phyloP scores from a whole-genome alignment of 2,329 filamentous ascomycete genomes.

The Arthrobotrys conoides region DNA sequence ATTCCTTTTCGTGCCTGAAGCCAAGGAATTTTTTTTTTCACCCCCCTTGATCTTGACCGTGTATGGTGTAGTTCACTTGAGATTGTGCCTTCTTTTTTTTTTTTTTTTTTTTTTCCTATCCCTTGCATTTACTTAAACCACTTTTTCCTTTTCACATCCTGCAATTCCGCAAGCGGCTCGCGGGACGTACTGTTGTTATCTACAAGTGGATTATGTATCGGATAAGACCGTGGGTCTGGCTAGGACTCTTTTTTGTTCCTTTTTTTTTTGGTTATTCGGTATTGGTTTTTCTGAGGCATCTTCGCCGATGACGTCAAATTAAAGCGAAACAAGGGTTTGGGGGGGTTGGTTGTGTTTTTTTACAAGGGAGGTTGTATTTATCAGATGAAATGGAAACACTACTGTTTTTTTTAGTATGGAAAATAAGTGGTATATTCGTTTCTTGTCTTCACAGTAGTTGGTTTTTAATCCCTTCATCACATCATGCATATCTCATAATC shows the following conservation, averaged over 20 bases:
- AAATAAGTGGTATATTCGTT: neutral
- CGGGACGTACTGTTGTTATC: constrained; percentile 18
- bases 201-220: constrained; percentile 22
- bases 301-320: constrained; percentile 59
- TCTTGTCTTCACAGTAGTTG: constrained; percentile 14
- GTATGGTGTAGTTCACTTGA: constrained; percentile 17
- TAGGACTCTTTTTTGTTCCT: neutral
- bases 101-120: no score
- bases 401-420: neutral
- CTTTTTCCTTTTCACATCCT: constrained; percentile 28
- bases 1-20: constrained; percentile 37
- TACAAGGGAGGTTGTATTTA: constrained; percentile 32
- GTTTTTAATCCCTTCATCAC: no score
- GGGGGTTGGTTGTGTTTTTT: no score
- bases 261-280: constrained; percentile 8
- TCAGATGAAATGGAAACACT: constrained; percentile 53
- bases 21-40: constrained; percentile 21
- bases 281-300: constrained; percentile 29
- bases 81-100: no score
- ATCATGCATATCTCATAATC: no score
- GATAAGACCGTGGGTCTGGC: constrained; percentile 37
- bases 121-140: constrained; percentile 31
- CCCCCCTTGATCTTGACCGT: constrained; percentile 44
- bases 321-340: constrained; percentile 56
- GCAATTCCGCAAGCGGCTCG: constrained; percentile 31